Percentiles rank a stretch among this genome's conserved stretches.
Evolutionary conservation across 257 asterid species (phyloP).

Genomic region (Nicotiana tomentosiformis): DNA sequence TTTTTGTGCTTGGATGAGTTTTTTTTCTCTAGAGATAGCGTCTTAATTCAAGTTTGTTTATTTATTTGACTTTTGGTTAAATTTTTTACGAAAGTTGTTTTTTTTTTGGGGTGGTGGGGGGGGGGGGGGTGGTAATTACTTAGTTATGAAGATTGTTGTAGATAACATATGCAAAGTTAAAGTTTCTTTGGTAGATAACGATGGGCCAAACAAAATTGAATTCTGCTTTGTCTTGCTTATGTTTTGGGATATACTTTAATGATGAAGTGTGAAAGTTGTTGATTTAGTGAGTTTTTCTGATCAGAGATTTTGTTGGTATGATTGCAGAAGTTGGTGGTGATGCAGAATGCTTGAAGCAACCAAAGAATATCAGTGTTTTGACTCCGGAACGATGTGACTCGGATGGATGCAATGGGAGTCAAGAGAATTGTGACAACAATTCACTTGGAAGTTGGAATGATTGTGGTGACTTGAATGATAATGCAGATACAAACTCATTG

Average conservation of each 20-base stretch:
- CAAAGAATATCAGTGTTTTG: slow-evolving; percentile 22
- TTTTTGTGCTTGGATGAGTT: background rate
- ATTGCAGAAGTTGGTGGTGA: slow-evolving; percentile 19
- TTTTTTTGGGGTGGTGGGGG: background rate
- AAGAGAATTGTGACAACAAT: slow-evolving; percentile 33
- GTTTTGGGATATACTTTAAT: background rate
- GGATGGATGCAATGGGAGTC: slow-evolving; percentile 30
- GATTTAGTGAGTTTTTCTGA: background rate
- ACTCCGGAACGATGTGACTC: slow-evolving; percentile 19
- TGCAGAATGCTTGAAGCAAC: slow-evolving; percentile 23
- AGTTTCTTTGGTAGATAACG: background rate
- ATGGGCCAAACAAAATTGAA: background rate
- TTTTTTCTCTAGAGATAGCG: background rate
- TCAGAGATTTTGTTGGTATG: background rate
- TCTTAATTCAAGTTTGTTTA: background rate
- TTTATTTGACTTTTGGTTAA: background rate
- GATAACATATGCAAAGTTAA: background rate
- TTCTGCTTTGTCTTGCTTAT: background rate
- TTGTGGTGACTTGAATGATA: slow-evolving; percentile 36
- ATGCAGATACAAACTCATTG: slow-evolving; percentile 51
- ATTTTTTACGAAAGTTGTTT: background rate
- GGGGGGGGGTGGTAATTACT: background rate
- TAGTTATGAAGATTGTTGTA: background rate
- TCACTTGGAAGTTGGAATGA: slow-evolving; percentile 45
- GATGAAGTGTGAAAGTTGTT: background rate